phyloP scores from a whole-genome alignment of 2,329 filamentous ascomycete genomes.

The Leptodontidium sp. region DNA sequence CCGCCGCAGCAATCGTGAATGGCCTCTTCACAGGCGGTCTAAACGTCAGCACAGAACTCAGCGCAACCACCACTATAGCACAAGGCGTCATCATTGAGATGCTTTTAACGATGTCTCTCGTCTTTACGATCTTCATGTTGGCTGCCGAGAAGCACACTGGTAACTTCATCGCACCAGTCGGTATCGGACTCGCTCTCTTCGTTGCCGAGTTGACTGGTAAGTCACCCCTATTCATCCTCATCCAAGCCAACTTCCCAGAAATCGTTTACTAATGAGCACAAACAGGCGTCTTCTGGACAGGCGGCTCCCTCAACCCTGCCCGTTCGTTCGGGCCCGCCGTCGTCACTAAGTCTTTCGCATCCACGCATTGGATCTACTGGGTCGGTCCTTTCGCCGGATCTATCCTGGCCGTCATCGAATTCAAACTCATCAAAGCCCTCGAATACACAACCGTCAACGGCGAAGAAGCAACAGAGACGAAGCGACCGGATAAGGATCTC shows the following conservation, averaged over 20 bases:
- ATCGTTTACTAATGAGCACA: not conserved
- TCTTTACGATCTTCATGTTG: slow-evolving; percentile 58
- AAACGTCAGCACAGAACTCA: slow-evolving; percentile 30
- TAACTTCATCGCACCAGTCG: slow-evolving; percentile 57
- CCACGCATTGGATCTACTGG: slow-evolving; percentile 58
- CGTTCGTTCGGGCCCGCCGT: slow-evolving; percentile 57
- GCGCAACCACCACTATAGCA: slow-evolving; percentile 38
- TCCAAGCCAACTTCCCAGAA: too few species aligned
- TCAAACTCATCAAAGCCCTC: slow-evolving; percentile 24
- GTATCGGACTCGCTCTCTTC: slow-evolving; percentile 56
- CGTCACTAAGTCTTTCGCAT: slow-evolving; percentile 50
- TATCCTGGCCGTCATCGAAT: slow-evolving; percentile 17
- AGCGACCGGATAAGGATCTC: not conserved
- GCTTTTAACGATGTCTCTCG: slow-evolving; percentile 54
- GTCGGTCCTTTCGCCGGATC: slow-evolving; percentile 46
- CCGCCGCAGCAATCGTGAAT: slow-evolving; percentile 51
- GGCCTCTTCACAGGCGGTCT: slow-evolving; percentile 33
- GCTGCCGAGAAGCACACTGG: slow-evolving; percentile 51
- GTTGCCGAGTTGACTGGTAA: slow-evolving; percentile 43
- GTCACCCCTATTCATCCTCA: not conserved
- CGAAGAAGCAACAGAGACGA: slow-evolving; percentile 1
- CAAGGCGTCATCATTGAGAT: slow-evolving; percentile 58
- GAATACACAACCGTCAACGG: slow-evolving; percentile 22
- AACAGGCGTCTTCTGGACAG: slow-evolving; percentile 56
- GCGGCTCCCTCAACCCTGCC: slow-evolving; percentile 57